Conservation (phyloP, 2,329 filamentous ascomycete genomes). For the Lachnellula willkommii region DNA sequence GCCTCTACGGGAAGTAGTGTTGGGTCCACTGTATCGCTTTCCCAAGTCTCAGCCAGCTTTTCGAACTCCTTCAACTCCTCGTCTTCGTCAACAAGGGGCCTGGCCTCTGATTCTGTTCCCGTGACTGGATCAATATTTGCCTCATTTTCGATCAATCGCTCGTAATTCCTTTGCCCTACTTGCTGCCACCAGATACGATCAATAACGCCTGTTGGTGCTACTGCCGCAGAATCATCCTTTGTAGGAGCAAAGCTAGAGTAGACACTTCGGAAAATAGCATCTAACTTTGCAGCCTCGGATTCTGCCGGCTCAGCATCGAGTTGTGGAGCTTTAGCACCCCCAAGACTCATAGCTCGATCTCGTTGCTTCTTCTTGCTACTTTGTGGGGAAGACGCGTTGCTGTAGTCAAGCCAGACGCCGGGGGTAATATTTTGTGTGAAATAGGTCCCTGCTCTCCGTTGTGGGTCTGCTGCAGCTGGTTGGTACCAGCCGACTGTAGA, state of each 20-base stretch:
- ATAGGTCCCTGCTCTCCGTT: constrained; percentile 48
- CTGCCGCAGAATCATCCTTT: constrained; percentile 65
- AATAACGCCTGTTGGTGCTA: constrained; percentile 62
- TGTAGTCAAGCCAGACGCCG: constrained; percentile 66
- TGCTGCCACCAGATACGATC: constrained; percentile 73
- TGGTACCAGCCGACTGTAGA: constrained; percentile 44
- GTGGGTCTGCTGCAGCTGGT: constrained; percentile 27
- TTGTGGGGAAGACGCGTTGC: constrained; percentile 54
- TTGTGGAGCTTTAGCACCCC: constrained; percentile 51
- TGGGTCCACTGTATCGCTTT: constrained; percentile 53
- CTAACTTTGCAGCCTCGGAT: constrained; percentile 60
- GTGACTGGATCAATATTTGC: constrained; percentile 11
- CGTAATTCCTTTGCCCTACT: constrained; percentile 59
- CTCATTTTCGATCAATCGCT: constrained; percentile 50
- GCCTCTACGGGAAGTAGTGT: constrained; percentile 35
- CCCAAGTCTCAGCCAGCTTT: constrained; percentile 53
- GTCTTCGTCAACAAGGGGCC: constrained; percentile 9
- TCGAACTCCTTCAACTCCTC: constrained; percentile 38
- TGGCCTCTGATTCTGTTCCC: background rate
- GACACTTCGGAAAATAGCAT: constrained; percentile 67
- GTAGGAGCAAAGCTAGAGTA: constrained; percentile 77
- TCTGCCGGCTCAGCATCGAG: constrained; percentile 43
- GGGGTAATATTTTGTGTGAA: constrained; percentile 60
- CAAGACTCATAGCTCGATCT: constrained; percentile 65
- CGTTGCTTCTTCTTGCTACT: constrained; percentile 59